Conservation (phyloP, 345 rosid species). For the Psidium friedrichsthalianum region DNA sequence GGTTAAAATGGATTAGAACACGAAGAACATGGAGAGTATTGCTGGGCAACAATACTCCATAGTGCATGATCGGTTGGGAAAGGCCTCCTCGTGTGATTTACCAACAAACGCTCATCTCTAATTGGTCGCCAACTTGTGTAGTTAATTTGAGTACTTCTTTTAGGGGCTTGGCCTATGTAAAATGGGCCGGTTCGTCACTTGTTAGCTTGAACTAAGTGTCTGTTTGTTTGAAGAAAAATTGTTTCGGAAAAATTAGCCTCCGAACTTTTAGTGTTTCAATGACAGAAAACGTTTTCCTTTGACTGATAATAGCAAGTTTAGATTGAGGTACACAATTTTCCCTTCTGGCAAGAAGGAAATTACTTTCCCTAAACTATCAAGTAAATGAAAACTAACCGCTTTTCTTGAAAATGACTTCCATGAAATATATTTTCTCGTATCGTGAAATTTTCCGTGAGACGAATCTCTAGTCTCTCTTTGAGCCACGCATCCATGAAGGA, state of each 20-base stretch:
- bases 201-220: background rate
- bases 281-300: background rate
- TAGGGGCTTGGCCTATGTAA: background rate
- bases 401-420: background rate
- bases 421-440: background rate
- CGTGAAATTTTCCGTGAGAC: background rate
- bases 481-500: background rate
- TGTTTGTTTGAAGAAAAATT: background rate
- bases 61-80: background rate
- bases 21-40: background rate
- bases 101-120: background rate
- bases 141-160: background rate
- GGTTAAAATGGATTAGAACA: background rate
- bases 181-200: background rate
- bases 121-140: background rate
- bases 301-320: background rate
- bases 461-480: rapidly evolving
- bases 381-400: background rate
- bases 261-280: rapidly evolving
- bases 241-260: background rate
- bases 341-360: background rate
- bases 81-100: background rate
- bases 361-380: background rate
- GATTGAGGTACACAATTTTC: background rate
- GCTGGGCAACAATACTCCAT: background rate